Percentiles rank a stretch among this genome's conserved stretches.
These are phyloP conservation scores for Grifola frondosa DNA, from an alignment of 1,284 basidiomycete species.

Conservation along the genomic window DNA sequence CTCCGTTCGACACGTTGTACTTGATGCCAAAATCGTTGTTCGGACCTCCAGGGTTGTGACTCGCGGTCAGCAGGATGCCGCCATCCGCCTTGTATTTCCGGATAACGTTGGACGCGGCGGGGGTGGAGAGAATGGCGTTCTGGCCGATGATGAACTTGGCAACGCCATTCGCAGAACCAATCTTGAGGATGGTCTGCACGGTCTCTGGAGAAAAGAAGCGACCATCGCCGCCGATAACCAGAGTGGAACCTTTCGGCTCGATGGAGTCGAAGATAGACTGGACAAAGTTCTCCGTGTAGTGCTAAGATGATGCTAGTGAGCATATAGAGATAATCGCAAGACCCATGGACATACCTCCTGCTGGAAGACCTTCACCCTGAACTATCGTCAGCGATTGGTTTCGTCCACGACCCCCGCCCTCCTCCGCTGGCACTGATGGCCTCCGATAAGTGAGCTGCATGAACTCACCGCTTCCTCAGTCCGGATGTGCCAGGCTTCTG, in stretches of 20 bases:
- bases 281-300: constrained; percentile 99
- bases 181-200: constrained; percentile 87
- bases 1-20: constrained; percentile 97
- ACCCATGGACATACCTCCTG: constrained; percentile 60
- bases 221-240: constrained; percentile 97
- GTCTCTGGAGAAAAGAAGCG: constrained; percentile 92
- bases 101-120: constrained; percentile 95
- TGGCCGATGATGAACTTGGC: constrained; percentile 88
- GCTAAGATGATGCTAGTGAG: constrained; percentile 40
- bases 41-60: constrained; percentile 97
- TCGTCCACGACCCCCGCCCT: neutral
- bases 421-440: constrained; percentile 10
- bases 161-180: constrained; percentile 91
- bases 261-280: constrained; percentile 95
- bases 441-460: constrained; percentile 6
- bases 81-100: constrained; percentile 95
- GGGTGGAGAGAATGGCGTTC: constrained; percentile 92
- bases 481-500: constrained; percentile 97
- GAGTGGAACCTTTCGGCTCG: constrained; percentile 76
- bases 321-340: neutral
- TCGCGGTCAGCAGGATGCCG: constrained; percentile 96
- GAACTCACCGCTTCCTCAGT: constrained; percentile 79
- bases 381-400: constrained; percentile 12
- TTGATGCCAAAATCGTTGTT: constrained; percentile 99
- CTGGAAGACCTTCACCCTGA: constrained; percentile 91